Percentiles rank a stretch among this genome's conserved stretches.
These are phyloP conservation scores for Cyberlindnera xishuangbannaensis DNA, from an alignment of 805 yeast genomes.

Conservation along the genomic window DNA sequence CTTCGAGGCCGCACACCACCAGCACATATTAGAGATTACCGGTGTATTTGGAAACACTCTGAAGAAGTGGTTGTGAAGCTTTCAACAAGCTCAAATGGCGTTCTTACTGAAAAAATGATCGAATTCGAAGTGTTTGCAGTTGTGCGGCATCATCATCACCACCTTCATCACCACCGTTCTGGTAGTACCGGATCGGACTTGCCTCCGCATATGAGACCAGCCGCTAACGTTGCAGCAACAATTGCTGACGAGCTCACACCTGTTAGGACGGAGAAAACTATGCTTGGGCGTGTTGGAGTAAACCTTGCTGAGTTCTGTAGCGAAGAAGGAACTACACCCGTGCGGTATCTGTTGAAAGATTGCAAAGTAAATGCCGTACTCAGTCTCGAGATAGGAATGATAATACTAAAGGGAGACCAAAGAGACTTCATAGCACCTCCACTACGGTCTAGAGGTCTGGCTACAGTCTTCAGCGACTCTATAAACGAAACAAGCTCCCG, in stretches of 20 bases:
- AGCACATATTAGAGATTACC: slow-evolving; percentile 43
- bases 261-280: slow-evolving; percentile 28
- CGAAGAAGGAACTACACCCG: slow-evolving; percentile 39
- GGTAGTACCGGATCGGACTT: slow-evolving; percentile 5
- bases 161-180: too few relatives aligned
- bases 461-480: slow-evolving; percentile 31
- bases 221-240: slow-evolving; percentile 2
- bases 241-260: slow-evolving; percentile 7
- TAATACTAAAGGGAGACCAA: slow-evolving; percentile 37
- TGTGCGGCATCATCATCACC: slow-evolving; percentile 15
- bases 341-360: slow-evolving; percentile 65
- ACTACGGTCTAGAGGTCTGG: slow-evolving; percentile 42
- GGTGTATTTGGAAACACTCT: slow-evolving; percentile 42
- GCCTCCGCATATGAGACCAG: slow-evolving; percentile 3
- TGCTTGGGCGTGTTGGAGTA: slow-evolving; percentile 60
- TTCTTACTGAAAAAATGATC: slow-evolving; percentile 31
- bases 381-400: slow-evolving; percentile 50
- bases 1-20: slow-evolving; percentile 40
- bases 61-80: slow-evolving; percentile 34
- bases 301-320: slow-evolving; percentile 68
- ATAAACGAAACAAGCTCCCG: slow-evolving; percentile 11
- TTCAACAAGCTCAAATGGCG: slow-evolving; percentile 29
- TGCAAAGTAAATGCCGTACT: slow-evolving; percentile 82
- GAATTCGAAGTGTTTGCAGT: slow-evolving; percentile 38
- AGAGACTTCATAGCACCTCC: slow-evolving; percentile 36